Base-by-base conservation (phyloP, 2,329 filamentous ascomycete species). In the Coleophoma crateriformis region DNA sequence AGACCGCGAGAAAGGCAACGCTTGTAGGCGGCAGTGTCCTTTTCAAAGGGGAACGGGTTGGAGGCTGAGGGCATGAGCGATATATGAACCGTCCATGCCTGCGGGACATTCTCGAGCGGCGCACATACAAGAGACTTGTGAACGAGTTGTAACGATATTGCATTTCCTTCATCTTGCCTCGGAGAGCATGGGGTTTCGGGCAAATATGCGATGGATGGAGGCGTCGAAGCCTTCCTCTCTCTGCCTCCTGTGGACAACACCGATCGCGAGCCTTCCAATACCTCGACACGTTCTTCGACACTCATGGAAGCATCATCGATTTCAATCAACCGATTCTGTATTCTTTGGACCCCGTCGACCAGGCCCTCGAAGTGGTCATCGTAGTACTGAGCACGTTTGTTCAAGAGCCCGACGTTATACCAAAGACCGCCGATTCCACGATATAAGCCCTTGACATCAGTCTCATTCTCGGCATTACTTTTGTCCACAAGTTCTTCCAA, bases 1-100 rank as follows among this genome's bases (percentile, higher is more conserved):
- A 82, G 70, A 3, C 79, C 79, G 14, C 79, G 75, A 13, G 79
- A 83, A 4, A 82, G 68, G 41, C 78, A 82, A 40, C 79, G 71
- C 59, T 81, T 81, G 63, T 83, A 83, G 4, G 79, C 78, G 38
- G 71, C 76, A 13, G 79, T 82, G 55, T 82, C 78, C 59, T 79
- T 79, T 63, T 82, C 79, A 59, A 82, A 83, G 0, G 79, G 79
- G 54, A 82, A 81, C 4, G 78, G 75, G 49, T 77, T 73, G 33
- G 71, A 71, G 12, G 68, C 69, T 43, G 72, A 75, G 4, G 79
- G 79, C 35, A 83, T 68, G 12, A 83, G 70, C 2, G 79, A 82
- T 34, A 83, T 70, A 57, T 82, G 79, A 27, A 82, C 76, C 1
- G 79, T 82, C 79, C 79, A 83, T 5, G 70, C 65, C 48, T 66